These are phyloP conservation scores for Citrus glauca DNA, from an alignment of 345 rosid genomes.

Conservation along the genomic window DNA sequence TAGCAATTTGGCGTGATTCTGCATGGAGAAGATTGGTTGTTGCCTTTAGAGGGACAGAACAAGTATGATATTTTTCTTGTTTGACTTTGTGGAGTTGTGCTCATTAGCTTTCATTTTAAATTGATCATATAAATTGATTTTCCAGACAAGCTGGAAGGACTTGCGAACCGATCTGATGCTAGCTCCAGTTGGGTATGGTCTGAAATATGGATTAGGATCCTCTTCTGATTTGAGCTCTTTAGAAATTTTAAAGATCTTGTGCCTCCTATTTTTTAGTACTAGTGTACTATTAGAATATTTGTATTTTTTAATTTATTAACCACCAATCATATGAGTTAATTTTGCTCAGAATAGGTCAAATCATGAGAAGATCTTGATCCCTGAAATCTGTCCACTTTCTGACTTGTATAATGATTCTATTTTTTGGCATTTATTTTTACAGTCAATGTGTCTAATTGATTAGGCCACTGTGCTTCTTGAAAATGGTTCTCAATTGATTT, in stretches of 20 bases:
- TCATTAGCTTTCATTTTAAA: conserved; percentile 12
- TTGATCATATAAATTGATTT: conserved; percentile 14
- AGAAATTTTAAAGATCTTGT: too few relatives aligned
- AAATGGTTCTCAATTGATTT: neutral
- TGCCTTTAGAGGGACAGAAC: conserved; percentile 98
- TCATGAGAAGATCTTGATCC: too few relatives aligned
- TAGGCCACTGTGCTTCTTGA: neutral
- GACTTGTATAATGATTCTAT: conserved; percentile 2
- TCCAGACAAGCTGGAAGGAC: conserved; percentile 92
- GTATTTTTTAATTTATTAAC: too few relatives aligned
- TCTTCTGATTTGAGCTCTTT: too few relatives aligned
- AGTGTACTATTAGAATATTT: too few relatives aligned
- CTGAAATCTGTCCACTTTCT: conserved; percentile 4
- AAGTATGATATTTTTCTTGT: conserved; percentile 46
- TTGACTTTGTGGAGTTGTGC: conserved; percentile 3
- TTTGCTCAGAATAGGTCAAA: too few relatives aligned
- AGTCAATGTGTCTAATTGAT: neutral
- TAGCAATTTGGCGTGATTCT: conserved; percentile 95
- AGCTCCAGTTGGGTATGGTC: conserved; percentile 78
- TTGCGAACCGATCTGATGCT: conserved; percentile 88
- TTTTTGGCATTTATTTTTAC: neutral
- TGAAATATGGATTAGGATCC: neutral
- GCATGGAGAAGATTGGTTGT: conserved; percentile 71
- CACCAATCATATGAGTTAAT: too few relatives aligned
- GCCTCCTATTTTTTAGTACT: too few relatives aligned